phyloP scores from a whole-genome alignment of 2,329 filamentous ascomycete species.

The Sclerotinia nivalis region DNA sequence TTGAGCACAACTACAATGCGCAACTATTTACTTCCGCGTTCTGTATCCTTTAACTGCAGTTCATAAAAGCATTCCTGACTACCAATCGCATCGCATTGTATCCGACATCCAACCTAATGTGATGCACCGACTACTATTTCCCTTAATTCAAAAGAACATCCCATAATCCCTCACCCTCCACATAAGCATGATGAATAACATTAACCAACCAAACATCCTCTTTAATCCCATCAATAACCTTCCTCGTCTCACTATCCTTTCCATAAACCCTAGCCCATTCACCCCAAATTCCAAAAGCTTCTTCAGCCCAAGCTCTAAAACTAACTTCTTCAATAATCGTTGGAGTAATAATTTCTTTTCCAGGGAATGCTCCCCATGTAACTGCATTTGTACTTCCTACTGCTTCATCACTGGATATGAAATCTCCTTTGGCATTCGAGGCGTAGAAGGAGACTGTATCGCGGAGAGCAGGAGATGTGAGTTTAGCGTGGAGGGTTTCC shows the following conservation, averaged over 20 bases:
- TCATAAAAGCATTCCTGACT: neutral
- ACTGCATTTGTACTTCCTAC: constrained; percentile 78
- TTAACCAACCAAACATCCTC: constrained; percentile 87
- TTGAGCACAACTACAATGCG: too few relatives aligned
- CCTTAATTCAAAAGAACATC: constrained; percentile 52
- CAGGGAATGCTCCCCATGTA: constrained; percentile 93
- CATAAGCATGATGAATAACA: constrained; percentile 78
- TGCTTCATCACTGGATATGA: constrained; percentile 63
- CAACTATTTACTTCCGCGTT: too few relatives aligned
- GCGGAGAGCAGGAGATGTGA: constrained; percentile 57
- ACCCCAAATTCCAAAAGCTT: constrained; percentile 92
- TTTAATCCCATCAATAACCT: constrained; percentile 66
- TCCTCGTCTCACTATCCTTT: constrained; percentile 64
- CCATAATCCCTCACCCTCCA: constrained; percentile 73
- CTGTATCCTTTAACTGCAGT: neutral
- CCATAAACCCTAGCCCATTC: constrained; percentile 92
- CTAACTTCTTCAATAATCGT: constrained; percentile 96
- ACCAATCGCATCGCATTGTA: neutral
- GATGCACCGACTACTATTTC: neutral
- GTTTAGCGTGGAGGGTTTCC: constrained; percentile 61
- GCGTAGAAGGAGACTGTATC: constrained; percentile 85
- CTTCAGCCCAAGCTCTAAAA: constrained; percentile 91
- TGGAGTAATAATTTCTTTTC: constrained; percentile 93
- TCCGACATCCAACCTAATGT: neutral
- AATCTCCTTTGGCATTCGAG: constrained; percentile 74